These are phyloP conservation scores for Maudiozyma saulgeensis DNA, from an alignment of 805 yeast genomes.

Conservation along the genomic window DNA sequence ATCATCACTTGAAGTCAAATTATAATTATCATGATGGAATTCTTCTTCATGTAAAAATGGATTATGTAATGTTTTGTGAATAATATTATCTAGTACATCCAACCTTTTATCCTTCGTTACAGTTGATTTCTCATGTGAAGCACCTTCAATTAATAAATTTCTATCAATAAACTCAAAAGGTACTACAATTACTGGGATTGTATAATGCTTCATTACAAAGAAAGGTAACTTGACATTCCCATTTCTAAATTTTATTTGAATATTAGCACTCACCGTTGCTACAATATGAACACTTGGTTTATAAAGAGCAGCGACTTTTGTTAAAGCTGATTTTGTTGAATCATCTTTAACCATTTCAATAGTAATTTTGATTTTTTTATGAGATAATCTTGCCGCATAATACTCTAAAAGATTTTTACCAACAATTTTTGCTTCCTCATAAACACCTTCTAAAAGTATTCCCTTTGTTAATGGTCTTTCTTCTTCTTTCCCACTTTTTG, in stretches of 20 bases:
- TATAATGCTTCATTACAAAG: conserved; percentile 24
- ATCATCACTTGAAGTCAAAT: conserved; percentile 4
- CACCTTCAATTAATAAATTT: conserved; percentile 13
- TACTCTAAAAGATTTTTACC: conserved; percentile 19
- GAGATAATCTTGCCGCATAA: conserved; percentile 17
- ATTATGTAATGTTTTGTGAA: conserved; percentile 16
- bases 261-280: conserved; percentile 28
- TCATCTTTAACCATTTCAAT: conserved; percentile 25
- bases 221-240: conserved; percentile 28
- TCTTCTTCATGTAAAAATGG: conserved; percentile 12
- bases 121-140: not conserved
- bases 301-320: conserved; percentile 18
- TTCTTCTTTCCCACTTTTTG: not conserved
- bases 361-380: conserved; percentile 23
- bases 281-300: conserved; percentile 25
- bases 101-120: conserved; percentile 4
- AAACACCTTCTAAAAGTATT: conserved; percentile 16
- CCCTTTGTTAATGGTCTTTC: conserved; percentile 8
- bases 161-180: conserved; percentile 29
- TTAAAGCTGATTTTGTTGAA: conserved; percentile 17
- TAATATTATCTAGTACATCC: conserved; percentile 10
- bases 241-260: conserved; percentile 29
- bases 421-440: conserved; percentile 18
- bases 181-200: conserved; percentile 22
- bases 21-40: conserved; percentile 1